Percentiles rank a stretch among this genome's conserved stretches.
These are phyloP conservation scores for Grosmannia penicillata DNA, from an alignment of 2,329 filamentous ascomycete species.

Conservation along the genomic window DNA sequence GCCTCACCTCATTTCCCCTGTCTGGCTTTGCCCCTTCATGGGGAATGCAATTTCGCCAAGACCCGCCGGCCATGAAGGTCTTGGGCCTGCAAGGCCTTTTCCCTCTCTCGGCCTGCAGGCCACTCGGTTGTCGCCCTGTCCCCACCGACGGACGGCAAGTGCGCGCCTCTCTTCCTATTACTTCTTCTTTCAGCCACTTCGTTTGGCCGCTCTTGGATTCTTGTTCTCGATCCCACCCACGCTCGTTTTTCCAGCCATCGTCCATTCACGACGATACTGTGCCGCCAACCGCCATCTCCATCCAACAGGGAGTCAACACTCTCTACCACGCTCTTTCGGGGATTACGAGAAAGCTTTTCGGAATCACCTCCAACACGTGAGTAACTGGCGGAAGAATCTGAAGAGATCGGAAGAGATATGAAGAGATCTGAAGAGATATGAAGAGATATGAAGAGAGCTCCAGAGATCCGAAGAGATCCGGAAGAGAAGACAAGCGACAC, in stretches of 20 bases:
- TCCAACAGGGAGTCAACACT: constrained; percentile 38
- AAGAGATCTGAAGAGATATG: too few relatives aligned
- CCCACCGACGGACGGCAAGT: background rate
- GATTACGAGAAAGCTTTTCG: constrained; percentile 9
- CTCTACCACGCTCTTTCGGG: constrained; percentile 43
- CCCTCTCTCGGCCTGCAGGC: background rate
- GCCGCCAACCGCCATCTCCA: constrained; percentile 16
- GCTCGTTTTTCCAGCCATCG: background rate
- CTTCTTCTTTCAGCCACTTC: constrained; percentile 5
- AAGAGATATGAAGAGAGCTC: too few relatives aligned
- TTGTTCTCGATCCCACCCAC: constrained; percentile 8
- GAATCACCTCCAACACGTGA: background rate
- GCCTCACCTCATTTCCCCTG: constrained; percentile 5
- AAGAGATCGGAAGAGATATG: too few relatives aligned
- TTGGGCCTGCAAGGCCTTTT: background rate
- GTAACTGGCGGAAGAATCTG: background rate
- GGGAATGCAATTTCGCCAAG: constrained; percentile 6
- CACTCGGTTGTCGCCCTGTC: background rate
- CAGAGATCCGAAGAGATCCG: too few relatives aligned
- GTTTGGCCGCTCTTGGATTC: constrained; percentile 11
- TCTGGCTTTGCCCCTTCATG: constrained; percentile 1
- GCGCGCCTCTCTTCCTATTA: constrained; percentile 1
- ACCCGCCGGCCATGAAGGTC: background rate
- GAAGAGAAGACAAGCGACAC: too few relatives aligned
- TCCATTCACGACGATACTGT: constrained; percentile 10